phyloP scores from a whole-genome alignment of 2,329 filamentous ascomycete genomes.

The Anisogramma anomala region DNA sequence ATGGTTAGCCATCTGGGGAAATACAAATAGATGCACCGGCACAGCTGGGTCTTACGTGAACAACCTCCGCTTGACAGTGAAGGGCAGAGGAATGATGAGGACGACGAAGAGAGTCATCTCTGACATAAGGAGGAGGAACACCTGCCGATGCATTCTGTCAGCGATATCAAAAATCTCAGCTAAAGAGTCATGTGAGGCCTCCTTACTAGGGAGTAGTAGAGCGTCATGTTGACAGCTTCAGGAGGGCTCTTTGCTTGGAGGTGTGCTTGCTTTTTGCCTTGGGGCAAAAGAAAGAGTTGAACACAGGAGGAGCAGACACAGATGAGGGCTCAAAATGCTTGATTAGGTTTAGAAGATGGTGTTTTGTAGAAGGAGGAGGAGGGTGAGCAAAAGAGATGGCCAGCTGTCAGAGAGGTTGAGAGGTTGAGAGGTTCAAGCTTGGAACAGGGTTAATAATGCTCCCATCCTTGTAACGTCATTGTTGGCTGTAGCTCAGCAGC shows the following conservation, averaged over 20 bases:
- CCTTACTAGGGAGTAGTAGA: conserved; percentile 45
- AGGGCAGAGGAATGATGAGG: conserved; percentile 78
- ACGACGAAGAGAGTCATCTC: conserved; percentile 76
- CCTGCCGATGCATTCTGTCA: conserved; percentile 37
- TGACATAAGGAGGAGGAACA: conserved; percentile 69
- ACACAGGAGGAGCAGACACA: background rate
- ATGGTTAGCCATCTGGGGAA: conserved; percentile 2
- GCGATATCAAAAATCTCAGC: conserved; percentile 9
- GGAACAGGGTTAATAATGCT: conserved; percentile 9
- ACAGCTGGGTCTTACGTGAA: conserved; percentile 46
- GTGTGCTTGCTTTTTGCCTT: background rate
- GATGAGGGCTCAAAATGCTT: background rate
- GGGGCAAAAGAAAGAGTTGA: background rate
- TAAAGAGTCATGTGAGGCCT: background rate
- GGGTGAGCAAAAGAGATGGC: conserved; percentile 7
- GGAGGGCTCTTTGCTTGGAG: background rate
- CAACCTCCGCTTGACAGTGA: conserved; percentile 71
- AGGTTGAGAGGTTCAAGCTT: conserved; percentile 13
- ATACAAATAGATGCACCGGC: background rate
- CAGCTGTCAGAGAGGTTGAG: no score
- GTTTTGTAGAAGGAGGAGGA: background rate
- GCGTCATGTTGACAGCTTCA: conserved; percentile 36
- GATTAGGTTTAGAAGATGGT: no score
- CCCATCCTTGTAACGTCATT: conserved; percentile 12
- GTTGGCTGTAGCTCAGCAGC: background rate